Evolutionary conservation across 192 early-diverging fungal species (phyloP), one percentile per base, ranked within the genome.

Genomic region (Entomortierella parvispora): DNA sequence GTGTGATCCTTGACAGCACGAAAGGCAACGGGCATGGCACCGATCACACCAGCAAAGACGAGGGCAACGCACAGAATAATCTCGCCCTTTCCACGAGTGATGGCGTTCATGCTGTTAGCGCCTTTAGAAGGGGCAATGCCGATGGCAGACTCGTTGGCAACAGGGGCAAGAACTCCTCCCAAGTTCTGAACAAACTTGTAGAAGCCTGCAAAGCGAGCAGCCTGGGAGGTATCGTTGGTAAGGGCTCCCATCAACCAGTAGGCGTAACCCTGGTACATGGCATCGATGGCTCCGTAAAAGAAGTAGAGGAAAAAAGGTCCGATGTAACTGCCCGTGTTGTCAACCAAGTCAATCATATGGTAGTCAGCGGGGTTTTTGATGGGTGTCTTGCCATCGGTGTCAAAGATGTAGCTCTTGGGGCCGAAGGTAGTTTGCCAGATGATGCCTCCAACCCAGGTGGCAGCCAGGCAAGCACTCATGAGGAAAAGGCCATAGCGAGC

Each of bases 241-340:
- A 93, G 76, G 31, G 92, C 84, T 26, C 92, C 93, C 61, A 95
- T 87, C 23, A 95, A 68, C 91, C 92, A 95, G 88, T 95, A 94
- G 6, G 67, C 54, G 43, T 60, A 69, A 51, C 58, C 67, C 83
- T 95, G 92, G 82, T 89, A 93, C 68, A 93, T 84, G 34, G 93
- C 89, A 72, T 95, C 93, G 64, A 79, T 82, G 11, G 90, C 23
- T 44, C 93, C 93, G 71, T 88, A 93, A 53, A 86, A 51, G 49
- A 90, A 56, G 69, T 93, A 95, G 42, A 91, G 65, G 55, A 92
- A 67, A 31, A 89, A 82, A 4, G 86, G 71, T 22, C 85, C 85
- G 20, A 71, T 78, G 58, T 84, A 87, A 22, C 57, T 33, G 11
- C 37, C 37, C 12, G 37, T 40, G 37, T 10, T 18, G 20, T 60